Percentiles rank a stretch among this genome's conserved stretches.
Conservation (phyloP, 257 asterid species). For the Solanum sejunctum region DNA sequence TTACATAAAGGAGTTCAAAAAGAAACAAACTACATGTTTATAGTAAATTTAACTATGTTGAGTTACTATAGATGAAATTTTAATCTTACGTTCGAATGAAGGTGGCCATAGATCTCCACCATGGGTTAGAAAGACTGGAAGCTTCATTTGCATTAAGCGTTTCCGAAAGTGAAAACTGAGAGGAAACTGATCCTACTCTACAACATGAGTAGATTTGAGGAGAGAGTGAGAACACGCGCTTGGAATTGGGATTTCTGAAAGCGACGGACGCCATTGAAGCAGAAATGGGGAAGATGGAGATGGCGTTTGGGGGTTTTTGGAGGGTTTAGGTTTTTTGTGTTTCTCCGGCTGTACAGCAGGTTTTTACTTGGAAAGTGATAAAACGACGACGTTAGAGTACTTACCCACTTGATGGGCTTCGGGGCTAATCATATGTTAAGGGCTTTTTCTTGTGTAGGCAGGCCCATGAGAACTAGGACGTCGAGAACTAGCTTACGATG, state of each 20-base stretch:
- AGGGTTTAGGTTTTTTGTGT: constrained; percentile 1
- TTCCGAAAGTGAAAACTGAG: constrained; percentile 33
- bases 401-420: not conserved
- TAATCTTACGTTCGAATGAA: constrained; percentile 70
- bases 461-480: not conserved
- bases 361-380: not conserved
- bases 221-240: constrained; percentile 21
- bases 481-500: too few species aligned
- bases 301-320: not conserved
- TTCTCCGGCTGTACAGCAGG: not conserved
- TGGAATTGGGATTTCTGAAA: constrained; percentile 24
- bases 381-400: not conserved
- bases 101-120: constrained; percentile 99
- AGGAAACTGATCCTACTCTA: constrained; percentile 11
- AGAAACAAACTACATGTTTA: not conserved
- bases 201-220: constrained; percentile 24
- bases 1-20: not conserved
- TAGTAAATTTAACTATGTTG: not conserved
- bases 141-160: constrained; percentile 29
- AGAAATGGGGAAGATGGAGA: not conserved
- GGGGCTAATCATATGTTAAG: not conserved
- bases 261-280: constrained; percentile 31
- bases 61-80: not conserved
- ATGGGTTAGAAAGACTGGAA: constrained; percentile 26
- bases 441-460: not conserved